phyloP scores from a whole-genome alignment of 495 filamentous ascomycete genomes.

The Echria macrotheca region DNA sequence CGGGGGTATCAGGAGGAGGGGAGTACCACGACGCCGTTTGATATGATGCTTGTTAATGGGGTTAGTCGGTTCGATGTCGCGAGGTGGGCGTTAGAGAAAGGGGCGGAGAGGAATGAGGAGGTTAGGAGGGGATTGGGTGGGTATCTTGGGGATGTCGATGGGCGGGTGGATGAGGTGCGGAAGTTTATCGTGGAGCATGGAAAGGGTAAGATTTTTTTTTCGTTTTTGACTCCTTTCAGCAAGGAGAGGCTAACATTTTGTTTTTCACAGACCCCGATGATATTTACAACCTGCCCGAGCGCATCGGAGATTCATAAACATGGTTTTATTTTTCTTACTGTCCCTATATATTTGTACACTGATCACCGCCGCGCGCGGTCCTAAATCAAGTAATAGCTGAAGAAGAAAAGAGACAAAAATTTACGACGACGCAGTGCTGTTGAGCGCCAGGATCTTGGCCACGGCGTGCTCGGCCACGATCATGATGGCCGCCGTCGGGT shows the following conservation, averaged over 20 bases:
- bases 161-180: slow-evolving; percentile 45
- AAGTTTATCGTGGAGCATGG: slow-evolving; percentile 53
- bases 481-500: slow-evolving; percentile 54
- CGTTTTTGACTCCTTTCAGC: no score
- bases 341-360: no score
- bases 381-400: no score
- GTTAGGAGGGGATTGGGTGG: slow-evolving; percentile 44
- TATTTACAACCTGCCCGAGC: neutral
- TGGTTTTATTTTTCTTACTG: no score
- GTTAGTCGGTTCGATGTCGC: slow-evolving; percentile 61
- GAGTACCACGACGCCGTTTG: slow-evolving; percentile 66
- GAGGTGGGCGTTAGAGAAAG: slow-evolving; percentile 43
- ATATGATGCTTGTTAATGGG: slow-evolving; percentile 66
- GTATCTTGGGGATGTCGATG: slow-evolving; percentile 43
- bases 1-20: slow-evolving; percentile 68
- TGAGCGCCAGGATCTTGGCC: slow-evolving; percentile 25
- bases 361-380: no score
- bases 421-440: no score
- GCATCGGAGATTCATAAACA: neutral
- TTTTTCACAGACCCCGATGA: neutral
- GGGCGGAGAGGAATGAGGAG: slow-evolving; percentile 38
- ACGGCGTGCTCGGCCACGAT: slow-evolving; percentile 51
- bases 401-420: no score
- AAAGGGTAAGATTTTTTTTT: slow-evolving; percentile 27
- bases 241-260: slow-evolving; percentile 37